These are phyloP conservation scores for Alternaria conjuncta DNA, from an alignment of 2,329 filamentous ascomycete genomes.

Conservation along the genomic window DNA sequence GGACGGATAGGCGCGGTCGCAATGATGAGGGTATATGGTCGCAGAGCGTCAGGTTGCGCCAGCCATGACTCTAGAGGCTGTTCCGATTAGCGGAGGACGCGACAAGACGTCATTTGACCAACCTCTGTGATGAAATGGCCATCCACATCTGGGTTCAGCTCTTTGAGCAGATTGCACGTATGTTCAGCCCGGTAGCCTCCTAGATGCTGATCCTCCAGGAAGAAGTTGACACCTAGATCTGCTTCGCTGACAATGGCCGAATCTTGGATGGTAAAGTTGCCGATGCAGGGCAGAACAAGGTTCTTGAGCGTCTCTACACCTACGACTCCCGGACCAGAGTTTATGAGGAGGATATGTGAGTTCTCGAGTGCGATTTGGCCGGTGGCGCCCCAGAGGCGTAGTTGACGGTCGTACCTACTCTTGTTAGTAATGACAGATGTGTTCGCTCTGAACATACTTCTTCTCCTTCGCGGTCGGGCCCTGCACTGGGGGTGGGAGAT, in stretches of 20 bases:
- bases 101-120: slow-evolving; percentile 4
- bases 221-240: slow-evolving; percentile 96
- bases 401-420: slow-evolving; percentile 83
- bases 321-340: slow-evolving; percentile 83
- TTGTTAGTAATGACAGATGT: slow-evolving; percentile 47
- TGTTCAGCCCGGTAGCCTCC: slow-evolving; percentile 80
- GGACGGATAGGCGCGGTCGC: slow-evolving; percentile 65
- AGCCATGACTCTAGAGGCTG: slow-evolving; percentile 56
- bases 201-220: slow-evolving; percentile 79
- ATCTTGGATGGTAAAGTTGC: slow-evolving; percentile 89
- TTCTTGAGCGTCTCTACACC: slow-evolving; percentile 96
- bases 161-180: slow-evolving; percentile 76
- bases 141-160: slow-evolving; percentile 91
- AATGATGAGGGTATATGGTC: slow-evolving; percentile 66
- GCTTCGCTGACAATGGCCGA: slow-evolving; percentile 75
- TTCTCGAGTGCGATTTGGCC: slow-evolving; percentile 91
- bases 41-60: slow-evolving; percentile 47
- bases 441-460: slow-evolving; percentile 43
- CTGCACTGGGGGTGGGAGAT: slow-evolving; percentile 49
- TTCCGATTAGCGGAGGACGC: slow-evolving; percentile 19
- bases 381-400: slow-evolving; percentile 91
- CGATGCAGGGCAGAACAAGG: slow-evolving; percentile 90
- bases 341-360: slow-evolving; percentile 88
- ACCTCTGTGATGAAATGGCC: slow-evolving; percentile 72
- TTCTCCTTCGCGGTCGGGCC: slow-evolving; percentile 58